phyloP scores from a whole-genome alignment of 2,329 filamentous ascomycete genomes.

The Cladophialophora carrionii region DNA sequence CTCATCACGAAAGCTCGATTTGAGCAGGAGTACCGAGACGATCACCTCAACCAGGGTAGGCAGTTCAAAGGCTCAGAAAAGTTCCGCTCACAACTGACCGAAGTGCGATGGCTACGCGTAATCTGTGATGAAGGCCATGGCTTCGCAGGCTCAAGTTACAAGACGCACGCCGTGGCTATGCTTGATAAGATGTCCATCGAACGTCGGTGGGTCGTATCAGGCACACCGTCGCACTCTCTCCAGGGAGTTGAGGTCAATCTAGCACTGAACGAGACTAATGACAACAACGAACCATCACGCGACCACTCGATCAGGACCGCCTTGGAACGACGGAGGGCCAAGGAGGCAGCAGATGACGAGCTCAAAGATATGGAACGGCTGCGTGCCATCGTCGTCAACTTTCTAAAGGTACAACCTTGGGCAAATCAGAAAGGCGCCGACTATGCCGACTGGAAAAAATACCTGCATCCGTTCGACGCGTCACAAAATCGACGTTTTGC shows the following conservation, averaged over 20 bases:
- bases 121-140: conserved; percentile 92
- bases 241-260: conserved; percentile 72
- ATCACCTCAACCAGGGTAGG: conserved; percentile 53
- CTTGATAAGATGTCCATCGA: conserved; percentile 62
- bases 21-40: conserved; percentile 65
- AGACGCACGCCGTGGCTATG: conserved; percentile 62
- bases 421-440: conserved; percentile 63
- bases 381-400: conserved; percentile 68
- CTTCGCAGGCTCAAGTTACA: conserved; percentile 68
- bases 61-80: conserved; percentile 50
- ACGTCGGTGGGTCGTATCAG: conserved; percentile 84
- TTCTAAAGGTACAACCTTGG: conserved; percentile 79
- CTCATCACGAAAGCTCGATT: conserved; percentile 76
- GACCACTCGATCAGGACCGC: conserved; percentile 26
- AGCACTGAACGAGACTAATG: conserved; percentile 46
- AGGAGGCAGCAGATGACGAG: conserved; percentile 57
- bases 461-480: conserved; percentile 67
- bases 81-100: conserved; percentile 66
- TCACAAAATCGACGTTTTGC: conserved; percentile 55
- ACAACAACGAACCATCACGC: conserved; percentile 17
- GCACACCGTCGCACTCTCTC: conserved; percentile 82
- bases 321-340: conserved; percentile 37
- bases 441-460: conserved; percentile 71
- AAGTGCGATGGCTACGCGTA: conserved; percentile 81
- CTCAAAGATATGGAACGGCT: conserved; percentile 68